Evolutionary conservation across 257 asterid species (phyloP).

Genomic region (Thymus quinquecostatus): DNA sequence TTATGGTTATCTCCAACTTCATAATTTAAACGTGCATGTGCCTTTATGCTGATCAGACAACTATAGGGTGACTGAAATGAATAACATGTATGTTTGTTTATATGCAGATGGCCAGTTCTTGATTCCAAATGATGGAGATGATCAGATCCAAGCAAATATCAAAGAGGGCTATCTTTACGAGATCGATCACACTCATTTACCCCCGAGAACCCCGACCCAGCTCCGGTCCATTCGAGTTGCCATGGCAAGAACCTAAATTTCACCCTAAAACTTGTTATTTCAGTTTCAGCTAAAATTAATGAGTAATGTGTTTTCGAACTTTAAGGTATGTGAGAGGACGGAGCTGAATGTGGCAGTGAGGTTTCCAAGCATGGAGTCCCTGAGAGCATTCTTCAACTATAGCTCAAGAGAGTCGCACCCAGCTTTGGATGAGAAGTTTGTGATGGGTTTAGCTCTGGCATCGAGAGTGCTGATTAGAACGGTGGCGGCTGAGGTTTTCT

Average conservation of each 20-base stretch:
- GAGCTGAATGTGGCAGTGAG: constrained; percentile 60
- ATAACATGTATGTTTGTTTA: neutral
- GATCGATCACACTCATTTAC: constrained; percentile 70
- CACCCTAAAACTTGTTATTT: neutral
- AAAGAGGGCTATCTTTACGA: constrained; percentile 67
- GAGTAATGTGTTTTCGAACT: neutral
- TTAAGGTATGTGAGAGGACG: constrained; percentile 82
- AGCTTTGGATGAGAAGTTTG: constrained; percentile 76
- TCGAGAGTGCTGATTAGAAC: constrained; percentile 59
- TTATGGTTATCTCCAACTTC: neutral
- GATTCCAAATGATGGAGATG: constrained; percentile 27
- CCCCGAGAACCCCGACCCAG: constrained; percentile 70
- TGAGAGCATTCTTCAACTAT: constrained; percentile 62
- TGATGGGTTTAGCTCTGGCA: constrained; percentile 67
- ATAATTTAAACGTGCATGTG: neutral
- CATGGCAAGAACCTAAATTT: constrained; percentile 48
- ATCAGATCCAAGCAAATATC: constrained; percentile 29
- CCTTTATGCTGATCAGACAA: neutral
- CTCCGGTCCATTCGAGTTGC: constrained; percentile 76
- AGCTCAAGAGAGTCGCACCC: constrained; percentile 75
- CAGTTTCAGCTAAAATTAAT: neutral
- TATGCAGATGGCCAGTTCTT: constrained; percentile 9
- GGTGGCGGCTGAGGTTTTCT: constrained; percentile 52
- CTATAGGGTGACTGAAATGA: neutral
- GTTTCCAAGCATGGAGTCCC: constrained; percentile 75